Base-by-base conservation (phyloP, 148 eudicot genomes). In the Cornus florida region DNA sequence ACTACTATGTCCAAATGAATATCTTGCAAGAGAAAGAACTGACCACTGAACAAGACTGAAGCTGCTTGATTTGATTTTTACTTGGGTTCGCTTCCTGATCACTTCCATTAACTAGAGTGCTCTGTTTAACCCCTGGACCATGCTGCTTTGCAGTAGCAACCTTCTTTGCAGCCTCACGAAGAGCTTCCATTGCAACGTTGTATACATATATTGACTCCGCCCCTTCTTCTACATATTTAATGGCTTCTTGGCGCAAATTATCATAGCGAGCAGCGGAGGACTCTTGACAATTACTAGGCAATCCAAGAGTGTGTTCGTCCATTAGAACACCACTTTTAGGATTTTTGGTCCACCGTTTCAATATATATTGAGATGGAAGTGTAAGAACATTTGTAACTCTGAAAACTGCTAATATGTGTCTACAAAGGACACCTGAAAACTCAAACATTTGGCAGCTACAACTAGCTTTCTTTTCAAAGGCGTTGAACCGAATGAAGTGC, bases 381-480 rank as follows among this genome's bases (percentile, higher is more conserved):
- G 84, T 82, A 16, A 84, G 82, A 59, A 84, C 80, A 72, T 87
- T 87, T 67, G 78, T 82, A 23, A 82, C 82, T 71, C 86, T 82
- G 69, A 87, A 87, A 39, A 87, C 89, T 41, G 87, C 81, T 68
- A 87, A 80, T 41, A 83, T 78, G 71, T 87, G 87, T 60, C 89
- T 82, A 65, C 89, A 87, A 31, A 87, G 84, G 72, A 87, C 77
- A 35, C 89, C 89, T 31, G 84, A 77, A 75, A 79, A 87, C 76
- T 87, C 87, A 78, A 84, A 84, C 87, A 84, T 74, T 70, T 84
- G 82, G 62, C 89, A 87, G 75, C 84, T 84, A 79, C 89, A 87
- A 41, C 68, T 71, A 64, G 86, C 87, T 70, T 82, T 84, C 82
- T 73, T 84, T 69, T 87, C 80, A 19, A 76, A 77, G 48, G 73